These are phyloP conservation scores for Staphylotrichum tortipilum DNA, from an alignment of 495 filamentous ascomycete species.

Conservation along the genomic window DNA sequence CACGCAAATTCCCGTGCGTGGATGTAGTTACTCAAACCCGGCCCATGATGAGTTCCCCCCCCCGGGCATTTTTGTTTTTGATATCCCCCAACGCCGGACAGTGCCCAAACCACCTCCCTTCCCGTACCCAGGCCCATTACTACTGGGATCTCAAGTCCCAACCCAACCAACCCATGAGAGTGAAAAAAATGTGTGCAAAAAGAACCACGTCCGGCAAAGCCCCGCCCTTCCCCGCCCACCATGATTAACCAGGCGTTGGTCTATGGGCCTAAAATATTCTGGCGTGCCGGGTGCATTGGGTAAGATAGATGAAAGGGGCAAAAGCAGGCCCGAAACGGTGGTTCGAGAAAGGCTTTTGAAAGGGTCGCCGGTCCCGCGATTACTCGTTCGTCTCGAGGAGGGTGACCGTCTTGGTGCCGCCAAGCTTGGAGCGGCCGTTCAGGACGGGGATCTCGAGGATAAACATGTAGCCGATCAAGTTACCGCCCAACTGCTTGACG, in stretches of 20 bases:
- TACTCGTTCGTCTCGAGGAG: constrained; percentile 51
- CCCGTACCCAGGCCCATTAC: neutral
- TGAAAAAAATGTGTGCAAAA: neutral
- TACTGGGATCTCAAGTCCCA: neutral
- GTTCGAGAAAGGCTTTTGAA: too few species aligned
- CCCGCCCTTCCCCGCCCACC: neutral
- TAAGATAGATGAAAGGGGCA: too few species aligned
- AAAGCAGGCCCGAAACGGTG: too few species aligned
- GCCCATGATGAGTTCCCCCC: neutral
- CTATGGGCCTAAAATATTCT: neutral
- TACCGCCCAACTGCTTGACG: constrained; percentile 76
- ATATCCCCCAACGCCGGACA: neutral
- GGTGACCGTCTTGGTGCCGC: constrained; percentile 69
- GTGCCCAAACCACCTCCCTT: neutral
- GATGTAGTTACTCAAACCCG: neutral
- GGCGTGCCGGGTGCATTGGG: neutral
- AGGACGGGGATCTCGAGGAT: constrained; percentile 94
- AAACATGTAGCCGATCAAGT: constrained; percentile 81
- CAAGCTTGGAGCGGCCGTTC: constrained; percentile 81
- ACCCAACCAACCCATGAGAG: neutral
- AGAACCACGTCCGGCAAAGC: neutral
- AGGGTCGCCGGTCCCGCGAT: neutral
- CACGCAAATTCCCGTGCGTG: neutral
- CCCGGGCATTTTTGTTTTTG: too few species aligned
- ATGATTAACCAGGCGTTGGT: constrained; percentile 4